Percentiles rank a stretch among this genome's conserved stretches.
phyloP scores from a whole-genome alignment of 108 stramenopile genomes.

The Asterionellopsis glacialis region DNA sequence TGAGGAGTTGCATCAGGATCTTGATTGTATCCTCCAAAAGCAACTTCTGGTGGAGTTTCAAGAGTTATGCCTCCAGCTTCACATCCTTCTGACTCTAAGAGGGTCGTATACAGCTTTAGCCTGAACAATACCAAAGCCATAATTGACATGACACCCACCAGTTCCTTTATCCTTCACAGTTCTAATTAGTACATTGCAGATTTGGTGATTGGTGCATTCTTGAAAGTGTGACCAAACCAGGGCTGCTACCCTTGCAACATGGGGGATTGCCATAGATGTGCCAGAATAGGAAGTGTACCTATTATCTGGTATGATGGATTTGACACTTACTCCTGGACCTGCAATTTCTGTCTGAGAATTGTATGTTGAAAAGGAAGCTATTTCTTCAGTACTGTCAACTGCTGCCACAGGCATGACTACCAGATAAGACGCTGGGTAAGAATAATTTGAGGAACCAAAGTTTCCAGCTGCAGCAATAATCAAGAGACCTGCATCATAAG shows the following conservation, averaged over 20 bases:
- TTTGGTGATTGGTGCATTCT: conserved; percentile 4
- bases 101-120: conserved; percentile 36
- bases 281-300: conserved; percentile 18
- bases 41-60: too few relatives aligned
- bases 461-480: conserved; percentile 50
- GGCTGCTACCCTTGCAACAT: conserved; percentile 27
- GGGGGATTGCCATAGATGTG: conserved; percentile 37
- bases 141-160: conserved; percentile 16
- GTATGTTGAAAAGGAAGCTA: conserved; percentile 27
- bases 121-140: conserved; percentile 24
- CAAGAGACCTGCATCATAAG: conserved; percentile 22
- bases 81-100: conserved; percentile 1
- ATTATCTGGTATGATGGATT: background rate
- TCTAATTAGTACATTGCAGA: conserved; percentile 6
- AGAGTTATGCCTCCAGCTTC: too few relatives aligned
- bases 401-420: conserved; percentile 41
- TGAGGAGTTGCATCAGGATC: too few relatives aligned
- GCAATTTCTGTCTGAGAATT: conserved; percentile 35
- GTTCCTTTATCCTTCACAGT: conserved; percentile 10
- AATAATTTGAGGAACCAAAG: conserved; percentile 8
- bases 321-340: conserved; percentile 24
- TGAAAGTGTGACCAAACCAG: conserved; percentile 17
- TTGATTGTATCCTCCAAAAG: too few relatives aligned
- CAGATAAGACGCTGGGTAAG: conserved; percentile 39
- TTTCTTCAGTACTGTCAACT: conserved; percentile 13